Evolutionary conservation across 164 flowering plant genomes (phyloP).

Genomic region (Vitis rotundifolia): DNA sequence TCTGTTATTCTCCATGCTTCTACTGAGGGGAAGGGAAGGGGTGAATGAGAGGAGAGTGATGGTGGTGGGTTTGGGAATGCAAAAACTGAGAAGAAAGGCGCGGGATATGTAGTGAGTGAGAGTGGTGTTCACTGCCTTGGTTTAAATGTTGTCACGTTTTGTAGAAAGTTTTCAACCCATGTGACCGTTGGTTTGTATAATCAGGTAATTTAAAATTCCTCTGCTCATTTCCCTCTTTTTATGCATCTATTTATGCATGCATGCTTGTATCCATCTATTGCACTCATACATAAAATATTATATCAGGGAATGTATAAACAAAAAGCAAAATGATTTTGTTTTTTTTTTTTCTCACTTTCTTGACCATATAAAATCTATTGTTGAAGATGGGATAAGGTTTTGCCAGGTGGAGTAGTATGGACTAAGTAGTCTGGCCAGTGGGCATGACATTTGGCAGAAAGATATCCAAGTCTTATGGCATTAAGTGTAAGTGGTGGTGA

Average conservation of each 20-base stretch:
- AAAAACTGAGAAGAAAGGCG: constrained; percentile 24
- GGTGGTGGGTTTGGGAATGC: constrained; percentile 15
- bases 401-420: not conserved
- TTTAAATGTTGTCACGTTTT: constrained; percentile 84
- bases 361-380: too few relatives aligned
- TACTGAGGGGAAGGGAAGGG: not conserved
- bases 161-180: constrained; percentile 41
- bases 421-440: not conserved
- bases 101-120: constrained; percentile 54
- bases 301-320: too few relatives aligned
- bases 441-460: too few relatives aligned
- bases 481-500: constrained; percentile 9
- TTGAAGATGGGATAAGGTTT: not conserved
- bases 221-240: not conserved
- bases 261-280: not conserved
- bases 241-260: not conserved
- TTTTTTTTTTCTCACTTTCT: too few relatives aligned
- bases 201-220: not conserved
- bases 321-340: too few relatives aligned
- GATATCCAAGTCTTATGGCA: not conserved
- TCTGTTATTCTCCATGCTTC: constrained; percentile 60
- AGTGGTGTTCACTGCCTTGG: constrained; percentile 25
- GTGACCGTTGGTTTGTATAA: constrained; percentile 60
- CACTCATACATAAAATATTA: too few relatives aligned
- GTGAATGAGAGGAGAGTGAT: constrained; percentile 11